Evolutionary conservation across 345 rosid species (phyloP).

Genomic region (Viola odorata): DNA sequence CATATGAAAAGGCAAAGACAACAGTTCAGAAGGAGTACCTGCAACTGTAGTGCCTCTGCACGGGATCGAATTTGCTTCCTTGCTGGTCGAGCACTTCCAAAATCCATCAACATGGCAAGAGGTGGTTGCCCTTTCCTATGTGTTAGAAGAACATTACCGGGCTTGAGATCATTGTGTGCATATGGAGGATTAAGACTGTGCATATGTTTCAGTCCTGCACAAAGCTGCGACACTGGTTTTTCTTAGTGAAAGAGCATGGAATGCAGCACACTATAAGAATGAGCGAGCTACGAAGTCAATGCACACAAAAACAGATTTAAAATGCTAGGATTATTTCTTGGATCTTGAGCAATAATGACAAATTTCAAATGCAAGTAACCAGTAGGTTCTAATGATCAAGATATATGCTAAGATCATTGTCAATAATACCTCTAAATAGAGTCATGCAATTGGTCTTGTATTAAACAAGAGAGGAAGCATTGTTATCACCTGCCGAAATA

Average conservation of each 20-base stretch:
- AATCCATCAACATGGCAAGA: constrained; percentile 92
- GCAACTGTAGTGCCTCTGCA: constrained; percentile 85
- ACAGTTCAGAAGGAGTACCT: constrained; percentile 42
- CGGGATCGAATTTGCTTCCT: constrained; percentile 84
- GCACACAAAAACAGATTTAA: neutral
- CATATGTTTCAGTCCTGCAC: constrained; percentile 98
- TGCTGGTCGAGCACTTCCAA: constrained; percentile 89
- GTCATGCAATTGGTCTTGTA: too few species aligned
- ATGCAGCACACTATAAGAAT: neutral
- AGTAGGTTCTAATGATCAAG: neutral
- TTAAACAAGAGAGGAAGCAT: too few species aligned
- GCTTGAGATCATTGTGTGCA: constrained; percentile 99
- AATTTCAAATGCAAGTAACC: neutral
- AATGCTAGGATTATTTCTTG: too few species aligned
- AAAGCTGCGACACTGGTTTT: constrained; percentile 51
- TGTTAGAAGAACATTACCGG: constrained; percentile 82
- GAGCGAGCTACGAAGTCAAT: neutral
- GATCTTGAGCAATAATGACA: too few species aligned
- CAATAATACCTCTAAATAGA: too few species aligned
- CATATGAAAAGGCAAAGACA: neutral
- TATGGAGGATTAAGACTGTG: constrained; percentile 86
- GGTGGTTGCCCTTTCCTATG: constrained; percentile 78
- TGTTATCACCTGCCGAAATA: constrained; percentile 75
- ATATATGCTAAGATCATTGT: too few species aligned
- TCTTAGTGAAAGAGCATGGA: constrained; percentile 9